Evolutionary conservation across 2,329 filamentous ascomycete species (phyloP).

Genomic region (Colletotrichum sp.): DNA sequence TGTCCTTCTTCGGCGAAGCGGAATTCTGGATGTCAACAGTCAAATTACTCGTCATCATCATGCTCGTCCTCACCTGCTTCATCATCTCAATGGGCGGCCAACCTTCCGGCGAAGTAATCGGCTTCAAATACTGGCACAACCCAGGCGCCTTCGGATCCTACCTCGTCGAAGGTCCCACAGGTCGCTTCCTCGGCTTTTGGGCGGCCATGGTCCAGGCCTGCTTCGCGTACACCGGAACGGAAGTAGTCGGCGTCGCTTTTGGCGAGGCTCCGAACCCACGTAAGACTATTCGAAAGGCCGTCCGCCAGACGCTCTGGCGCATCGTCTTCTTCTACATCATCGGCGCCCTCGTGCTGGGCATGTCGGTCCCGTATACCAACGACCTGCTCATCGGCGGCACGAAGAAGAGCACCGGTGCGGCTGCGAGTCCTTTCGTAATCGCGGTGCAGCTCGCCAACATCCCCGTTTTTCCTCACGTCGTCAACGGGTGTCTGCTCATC

Average conservation of each 20-base stretch:
- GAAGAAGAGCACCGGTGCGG: slow-evolving; percentile 29
- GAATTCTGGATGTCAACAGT: slow-evolving; percentile 52
- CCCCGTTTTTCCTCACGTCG: slow-evolving; percentile 22
- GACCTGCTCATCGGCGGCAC: slow-evolving; percentile 6
- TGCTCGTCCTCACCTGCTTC: slow-evolving; percentile 41
- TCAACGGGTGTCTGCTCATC: slow-evolving; percentile 28
- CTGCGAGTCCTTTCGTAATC: slow-evolving; percentile 29
- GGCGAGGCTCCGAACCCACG: slow-evolving; percentile 44
- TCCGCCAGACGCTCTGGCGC: slow-evolving; percentile 29
- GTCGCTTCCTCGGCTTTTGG: slow-evolving; percentile 46
- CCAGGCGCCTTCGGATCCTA: slow-evolving; percentile 47
- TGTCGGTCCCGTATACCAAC: slow-evolving; percentile 29
- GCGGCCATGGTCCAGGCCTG: slow-evolving; percentile 41
- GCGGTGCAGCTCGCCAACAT: slow-evolving; percentile 25
- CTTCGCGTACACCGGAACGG: slow-evolving; percentile 61
- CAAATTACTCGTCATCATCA: slow-evolving; percentile 49
- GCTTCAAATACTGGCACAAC: slow-evolving; percentile 48
- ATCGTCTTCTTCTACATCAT: slow-evolving; percentile 28
- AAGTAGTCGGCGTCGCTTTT: slow-evolving; percentile 78
- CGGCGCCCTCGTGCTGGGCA: slow-evolving; percentile 26
- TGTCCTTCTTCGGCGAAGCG: slow-evolving; percentile 49
- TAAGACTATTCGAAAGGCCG: slow-evolving; percentile 26
- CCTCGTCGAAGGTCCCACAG: slow-evolving; percentile 33
- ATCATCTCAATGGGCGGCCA: slow-evolving; percentile 44
- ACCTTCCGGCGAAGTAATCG: slow-evolving; percentile 38